Evolutionary conservation across 148 eudicot species (phyloP).

Genomic region (Oxyria digyna): DNA sequence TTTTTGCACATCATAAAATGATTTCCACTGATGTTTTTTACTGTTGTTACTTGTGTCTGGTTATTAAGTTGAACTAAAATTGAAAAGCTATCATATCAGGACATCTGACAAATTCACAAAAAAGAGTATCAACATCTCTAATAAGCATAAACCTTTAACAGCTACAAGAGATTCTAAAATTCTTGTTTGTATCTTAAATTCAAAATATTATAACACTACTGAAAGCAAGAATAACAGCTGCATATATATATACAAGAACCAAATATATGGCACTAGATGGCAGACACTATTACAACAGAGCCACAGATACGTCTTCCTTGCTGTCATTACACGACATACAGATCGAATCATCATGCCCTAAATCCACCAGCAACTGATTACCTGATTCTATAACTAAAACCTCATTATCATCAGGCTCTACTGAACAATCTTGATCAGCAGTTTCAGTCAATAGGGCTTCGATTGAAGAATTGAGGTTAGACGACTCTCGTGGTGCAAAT

Average conservation of each 20-base stretch:
- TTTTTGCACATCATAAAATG: neutral
- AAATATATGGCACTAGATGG: neutral
- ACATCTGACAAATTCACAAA: neutral
- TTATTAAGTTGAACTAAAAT: too few species aligned
- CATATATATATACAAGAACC: slow-evolving; percentile 2
- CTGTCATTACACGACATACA: slow-evolving; percentile 14
- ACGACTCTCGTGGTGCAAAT: slow-evolving; percentile 25
- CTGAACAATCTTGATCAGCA: slow-evolving; percentile 18
- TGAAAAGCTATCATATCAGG: neutral
- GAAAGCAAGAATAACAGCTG: neutral
- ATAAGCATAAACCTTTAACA: neutral
- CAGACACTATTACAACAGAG: slow-evolving; percentile 24
- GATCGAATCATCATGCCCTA: slow-evolving; percentile 14
- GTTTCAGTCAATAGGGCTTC: slow-evolving; percentile 37
- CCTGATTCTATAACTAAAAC: neutral
- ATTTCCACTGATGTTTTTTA: too few species aligned
- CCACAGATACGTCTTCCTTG: slow-evolving; percentile 12
- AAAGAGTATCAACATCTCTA: neutral
- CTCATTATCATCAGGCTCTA: slow-evolving; percentile 10
- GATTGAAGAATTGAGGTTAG: slow-evolving; percentile 21
- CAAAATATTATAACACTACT: too few species aligned
- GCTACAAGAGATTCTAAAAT: neutral
- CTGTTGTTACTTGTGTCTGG: too few species aligned
- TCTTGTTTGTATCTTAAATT: too few species aligned
- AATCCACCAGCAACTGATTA: slow-evolving; percentile 18